Evolutionary conservation across 352 stramenopile species (phyloP).

Genomic region (Phytophthora pinifolia): DNA sequence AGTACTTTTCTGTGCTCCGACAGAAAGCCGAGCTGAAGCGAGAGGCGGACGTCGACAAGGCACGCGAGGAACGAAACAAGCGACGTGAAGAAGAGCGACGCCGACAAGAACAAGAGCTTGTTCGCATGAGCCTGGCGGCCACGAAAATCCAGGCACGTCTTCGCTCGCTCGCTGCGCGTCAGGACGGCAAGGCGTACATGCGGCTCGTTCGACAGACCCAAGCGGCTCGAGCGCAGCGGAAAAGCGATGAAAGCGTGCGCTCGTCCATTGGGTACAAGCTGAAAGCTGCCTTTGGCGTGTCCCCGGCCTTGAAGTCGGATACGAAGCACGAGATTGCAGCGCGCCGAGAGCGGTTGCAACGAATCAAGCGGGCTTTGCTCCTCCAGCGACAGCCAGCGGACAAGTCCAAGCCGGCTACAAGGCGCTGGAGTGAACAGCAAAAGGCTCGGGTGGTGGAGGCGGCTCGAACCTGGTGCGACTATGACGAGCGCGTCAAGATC

Average conservation of each 20-base stretch:
- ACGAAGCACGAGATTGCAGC: slow-evolving; percentile 49
- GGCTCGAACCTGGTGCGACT: slow-evolving; percentile 50
- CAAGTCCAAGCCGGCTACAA: slow-evolving; percentile 25
- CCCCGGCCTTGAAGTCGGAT: slow-evolving; percentile 52
- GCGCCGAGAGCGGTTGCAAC: slow-evolving; percentile 33
- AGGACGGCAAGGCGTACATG: slow-evolving; percentile 48
- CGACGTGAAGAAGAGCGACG: slow-evolving; percentile 27
- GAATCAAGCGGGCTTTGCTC: slow-evolving; percentile 52
- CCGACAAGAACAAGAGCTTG: slow-evolving; percentile 20
- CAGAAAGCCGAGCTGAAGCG: slow-evolving; percentile 49
- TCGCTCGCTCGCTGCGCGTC: slow-evolving; percentile 36
- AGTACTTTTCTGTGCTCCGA: slow-evolving; percentile 67
- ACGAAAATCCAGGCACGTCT: slow-evolving; percentile 45
- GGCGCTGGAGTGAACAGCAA: slow-evolving; percentile 49
- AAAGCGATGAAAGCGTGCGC: slow-evolving; percentile 44
- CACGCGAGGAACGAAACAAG: slow-evolving; percentile 31
- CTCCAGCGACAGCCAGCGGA: slow-evolving; percentile 31
- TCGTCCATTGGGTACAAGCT: slow-evolving; percentile 43
- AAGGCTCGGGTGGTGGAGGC: slow-evolving; percentile 37
- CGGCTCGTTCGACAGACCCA: slow-evolving; percentile 51
- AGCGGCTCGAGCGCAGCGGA: slow-evolving; percentile 37
- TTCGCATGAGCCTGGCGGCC: slow-evolving; percentile 30
- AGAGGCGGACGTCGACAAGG: slow-evolving; percentile 30
- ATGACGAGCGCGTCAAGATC: slow-evolving; percentile 56
- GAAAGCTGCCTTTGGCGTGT: slow-evolving; percentile 39